Evolutionary conservation across 2,329 filamentous ascomycete genomes (phyloP).

Genomic region (Aureobasidium pullulans): DNA sequence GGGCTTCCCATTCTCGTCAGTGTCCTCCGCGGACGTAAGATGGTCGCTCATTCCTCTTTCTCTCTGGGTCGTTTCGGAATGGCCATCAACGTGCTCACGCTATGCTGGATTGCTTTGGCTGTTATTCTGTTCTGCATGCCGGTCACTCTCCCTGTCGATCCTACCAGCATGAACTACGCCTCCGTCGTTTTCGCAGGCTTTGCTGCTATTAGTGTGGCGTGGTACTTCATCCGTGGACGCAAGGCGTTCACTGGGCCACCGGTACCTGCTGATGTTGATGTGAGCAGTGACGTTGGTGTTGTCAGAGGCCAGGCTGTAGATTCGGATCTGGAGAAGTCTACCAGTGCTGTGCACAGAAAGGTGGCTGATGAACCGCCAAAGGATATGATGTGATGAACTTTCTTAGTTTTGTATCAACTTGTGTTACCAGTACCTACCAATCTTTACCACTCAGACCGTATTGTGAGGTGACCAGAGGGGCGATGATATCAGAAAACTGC

Average conservation of each 20-base stretch:
- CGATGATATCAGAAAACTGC: too few relatives aligned
- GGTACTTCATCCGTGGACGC: constrained; percentile 29
- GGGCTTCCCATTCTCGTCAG: constrained; percentile 68
- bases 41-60: constrained; percentile 58
- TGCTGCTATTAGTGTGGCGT: constrained; percentile 25
- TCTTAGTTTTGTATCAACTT: background rate
- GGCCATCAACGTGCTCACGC: constrained; percentile 58
- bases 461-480: too few relatives aligned
- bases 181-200: constrained; percentile 27
- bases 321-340: constrained; percentile 19
- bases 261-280: constrained; percentile 23
- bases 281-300: constrained; percentile 15
- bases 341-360: background rate
- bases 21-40: constrained; percentile 57
- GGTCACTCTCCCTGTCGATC: constrained; percentile 33
- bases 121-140: constrained; percentile 72
- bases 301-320: constrained; percentile 21
- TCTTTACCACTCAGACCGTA: too few relatives aligned
- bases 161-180: constrained; percentile 35
- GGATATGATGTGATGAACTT: background rate
- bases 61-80: constrained; percentile 63
- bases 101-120: constrained; percentile 64
- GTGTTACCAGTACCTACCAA: background rate
- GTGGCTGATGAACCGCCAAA: background rate
- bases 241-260: constrained; percentile 30